Evolutionary conservation across 2,329 filamentous ascomycete genomes (phyloP).

Genomic region (Pestalotiopsis sp.): DNA sequence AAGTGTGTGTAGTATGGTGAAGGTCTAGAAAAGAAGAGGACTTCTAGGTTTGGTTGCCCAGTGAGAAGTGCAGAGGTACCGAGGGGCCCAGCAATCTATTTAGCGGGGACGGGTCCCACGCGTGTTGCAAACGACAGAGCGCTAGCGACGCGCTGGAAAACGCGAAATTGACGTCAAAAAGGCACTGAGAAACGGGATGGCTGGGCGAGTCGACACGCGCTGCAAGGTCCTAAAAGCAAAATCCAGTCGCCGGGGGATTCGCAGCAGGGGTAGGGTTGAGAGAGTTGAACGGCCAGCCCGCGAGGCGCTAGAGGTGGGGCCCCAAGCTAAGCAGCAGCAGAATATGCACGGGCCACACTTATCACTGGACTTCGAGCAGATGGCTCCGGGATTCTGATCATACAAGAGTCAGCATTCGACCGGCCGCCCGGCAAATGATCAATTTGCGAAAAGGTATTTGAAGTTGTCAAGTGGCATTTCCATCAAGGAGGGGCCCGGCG

Average conservation of each 20-base stretch:
- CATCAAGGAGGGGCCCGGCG: conserved; percentile 19
- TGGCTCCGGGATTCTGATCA: background rate
- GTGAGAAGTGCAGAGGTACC: conserved; percentile 3
- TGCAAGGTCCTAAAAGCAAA: background rate
- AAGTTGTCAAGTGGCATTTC: conserved; percentile 11
- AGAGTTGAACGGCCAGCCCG: background rate
- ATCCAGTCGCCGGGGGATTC: background rate
- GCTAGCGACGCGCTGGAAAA: conserved; percentile 6
- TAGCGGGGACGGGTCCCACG: conserved; percentile 11
- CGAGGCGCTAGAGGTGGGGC: background rate
- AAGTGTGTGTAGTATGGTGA: conserved; percentile 5
- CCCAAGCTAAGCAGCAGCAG: too few relatives aligned
- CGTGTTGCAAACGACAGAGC: conserved; percentile 1
- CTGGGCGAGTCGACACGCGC: conserved; percentile 10
- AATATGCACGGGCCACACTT: conserved; percentile 7
- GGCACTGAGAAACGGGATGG: conserved; percentile 8
- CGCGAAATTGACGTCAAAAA: conserved; percentile 14
- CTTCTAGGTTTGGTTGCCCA: background rate
- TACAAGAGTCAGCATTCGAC: conserved; percentile 15
- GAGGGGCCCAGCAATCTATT: conserved; percentile 3
- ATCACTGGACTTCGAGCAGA: conserved; percentile 10
- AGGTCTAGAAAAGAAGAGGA: background rate
- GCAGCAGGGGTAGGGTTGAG: background rate
- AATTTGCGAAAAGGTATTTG: conserved; percentile 18
- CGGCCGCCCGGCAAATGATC: conserved; percentile 21